Evolutionary conservation across 345 rosid genomes (phyloP), one percentile per base, ranked within the genome.

Genomic region (Arabis hirsuta): DNA sequence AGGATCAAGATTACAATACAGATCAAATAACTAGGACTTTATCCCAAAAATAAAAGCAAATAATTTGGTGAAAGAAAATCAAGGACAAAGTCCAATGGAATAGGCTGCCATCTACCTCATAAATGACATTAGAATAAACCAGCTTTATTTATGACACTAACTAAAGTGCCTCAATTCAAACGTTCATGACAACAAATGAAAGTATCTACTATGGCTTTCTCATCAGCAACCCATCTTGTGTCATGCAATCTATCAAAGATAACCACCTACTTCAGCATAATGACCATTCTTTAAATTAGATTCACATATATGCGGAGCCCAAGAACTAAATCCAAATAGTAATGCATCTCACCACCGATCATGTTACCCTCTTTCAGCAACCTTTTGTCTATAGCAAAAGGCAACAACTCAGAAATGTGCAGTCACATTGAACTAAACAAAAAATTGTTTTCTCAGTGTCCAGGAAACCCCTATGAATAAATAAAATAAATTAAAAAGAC

Each of bases 241-340:
- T 59, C 67, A 59, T 9, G 44, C 56, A 45, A 45, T 53, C 56
- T 58, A 53, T 48, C 55, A 58, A 41, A 66, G 55, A 57, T 43
- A 22, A 31, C 67, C 43, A 67, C 78, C 73, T 74, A 61, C 57
- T 74, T 60, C 56, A 43, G 45, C 7, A 67, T 20, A 52, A 41
- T 44, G 31, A 67, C 60, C 48, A 62, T 45, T 62, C 59, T 69
- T 38, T 27, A 39, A 61, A 10, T 51, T 74, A 51, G 53, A 57
- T 66, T 53, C 36, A 60, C 73, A 44, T 50, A 29, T 24, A 67
- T 11, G 69, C n/a, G 4, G 48, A 42, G 10, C 19, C 61, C 65
- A 19, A 31, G 27, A 66, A 58, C 22, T 39, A 58, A 62, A 55
- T 55, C 31, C 27, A 57, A 46, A 48, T 65, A 3, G 6, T 27